These are phyloP conservation scores for Skeletonema costatum DNA, from an alignment of 108 stramenopile genomes.

Conservation along the genomic window DNA sequence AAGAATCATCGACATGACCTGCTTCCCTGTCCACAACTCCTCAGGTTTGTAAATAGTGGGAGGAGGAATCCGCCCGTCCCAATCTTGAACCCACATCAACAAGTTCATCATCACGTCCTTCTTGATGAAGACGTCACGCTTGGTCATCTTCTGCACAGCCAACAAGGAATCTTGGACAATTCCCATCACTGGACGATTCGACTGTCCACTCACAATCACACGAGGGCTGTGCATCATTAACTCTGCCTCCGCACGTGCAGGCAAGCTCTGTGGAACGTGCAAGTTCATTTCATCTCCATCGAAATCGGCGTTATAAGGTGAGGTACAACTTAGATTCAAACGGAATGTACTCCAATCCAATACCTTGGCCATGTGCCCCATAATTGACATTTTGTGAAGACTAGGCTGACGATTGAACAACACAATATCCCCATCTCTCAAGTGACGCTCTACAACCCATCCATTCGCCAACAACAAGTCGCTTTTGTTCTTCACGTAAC, in stretches of 20 bases:
- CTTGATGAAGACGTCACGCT: slow-evolving; percentile 93
- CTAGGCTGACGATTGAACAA: slow-evolving; percentile 99
- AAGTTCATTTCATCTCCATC: slow-evolving; percentile 99
- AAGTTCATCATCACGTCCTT: slow-evolving; percentile 95
- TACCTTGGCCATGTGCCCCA: slow-evolving; percentile 98
- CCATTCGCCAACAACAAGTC: slow-evolving; percentile 91
- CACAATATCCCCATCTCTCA: slow-evolving; percentile 96
- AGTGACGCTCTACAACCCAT: slow-evolving; percentile 98
- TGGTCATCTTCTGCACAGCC: slow-evolving; percentile 96
- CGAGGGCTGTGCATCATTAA: slow-evolving; percentile 97
- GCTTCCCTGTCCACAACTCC: slow-evolving; percentile 99
- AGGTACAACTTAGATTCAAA: slow-evolving; percentile 97
- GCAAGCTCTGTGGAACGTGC: slow-evolving; percentile 95
- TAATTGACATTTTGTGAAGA: slow-evolving; percentile 99
- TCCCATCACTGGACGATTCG: slow-evolving; percentile 99
- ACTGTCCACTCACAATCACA: slow-evolving; percentile 97
- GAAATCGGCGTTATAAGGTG: slow-evolving; percentile 99
- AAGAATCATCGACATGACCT: slow-evolving; percentile 90
- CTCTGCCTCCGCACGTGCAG: slow-evolving; percentile 96
- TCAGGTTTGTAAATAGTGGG: slow-evolving; percentile 88
- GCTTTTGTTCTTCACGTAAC: slow-evolving; percentile 93
- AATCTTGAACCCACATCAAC: slow-evolving; percentile 88
- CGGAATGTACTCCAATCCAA: slow-evolving; percentile 99
- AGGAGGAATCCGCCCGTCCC: slow-evolving; percentile 69
- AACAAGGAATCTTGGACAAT: slow-evolving; percentile 97